Evolutionary conservation across 129 eudicot species (phyloP), one percentile per base, ranked within the genome.

Genomic region (Helichrysum umbraculigerum): DNA sequence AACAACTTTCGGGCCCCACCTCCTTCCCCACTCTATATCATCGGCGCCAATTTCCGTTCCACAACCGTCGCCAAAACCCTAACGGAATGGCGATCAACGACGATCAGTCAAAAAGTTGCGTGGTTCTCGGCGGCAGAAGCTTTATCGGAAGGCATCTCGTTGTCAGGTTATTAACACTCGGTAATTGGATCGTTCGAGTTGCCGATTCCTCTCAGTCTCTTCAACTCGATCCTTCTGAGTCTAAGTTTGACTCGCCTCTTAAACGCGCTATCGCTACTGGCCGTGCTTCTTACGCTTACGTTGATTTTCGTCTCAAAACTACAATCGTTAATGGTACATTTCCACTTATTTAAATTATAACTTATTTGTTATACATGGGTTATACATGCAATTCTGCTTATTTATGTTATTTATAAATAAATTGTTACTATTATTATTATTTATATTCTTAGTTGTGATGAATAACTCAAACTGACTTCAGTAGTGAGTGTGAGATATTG

Each of bases 131-230:
- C 2, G 96, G 96, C 21, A 81, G 94, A 71, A 83, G 82, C 52
- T 86, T 90, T 70, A 74, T 93, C 16, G 98, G 98, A 68, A 82
- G 85, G 79, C 70, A 82, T 52, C 88, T 93, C 66, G 97, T 93
- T 44, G 78, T 51, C 7, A 76, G 92, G 71, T 83, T 93, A 66
- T 71, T 93, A 63, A 76, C 67, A 52, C 87, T 83, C 73, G 92
- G 86, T 5, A 82, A 86, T 78, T 92, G 96, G 96, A 85, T 86
- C 84, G 98, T 92, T 62, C 89, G 92, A 69, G 80, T 92, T 58
- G 96, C 94, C 65, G 98, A 92, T 80, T 86, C 88, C 34, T 54
- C 86, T 52, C 82, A 76, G 70, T 73, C 86, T 5, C 82, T 76
- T 56, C 69, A 82, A 69, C 86, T 83, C 67, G 81, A 83, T 68